Evolutionary conservation across 306 rosid genomes (phyloP).

Genomic region (Rosa persica): DNA sequence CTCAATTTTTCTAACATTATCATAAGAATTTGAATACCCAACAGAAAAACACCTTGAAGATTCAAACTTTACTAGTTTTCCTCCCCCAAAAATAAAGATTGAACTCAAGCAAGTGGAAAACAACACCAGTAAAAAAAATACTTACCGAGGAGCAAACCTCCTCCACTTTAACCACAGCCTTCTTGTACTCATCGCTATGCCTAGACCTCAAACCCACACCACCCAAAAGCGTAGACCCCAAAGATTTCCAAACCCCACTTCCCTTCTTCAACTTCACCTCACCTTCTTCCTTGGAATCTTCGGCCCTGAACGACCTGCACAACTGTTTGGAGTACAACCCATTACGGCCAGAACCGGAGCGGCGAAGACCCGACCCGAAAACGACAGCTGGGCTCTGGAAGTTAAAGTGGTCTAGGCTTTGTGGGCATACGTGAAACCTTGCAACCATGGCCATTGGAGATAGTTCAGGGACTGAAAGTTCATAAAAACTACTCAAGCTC

Average conservation of each 20-base stretch:
- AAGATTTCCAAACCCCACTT: slow-evolving; percentile 66
- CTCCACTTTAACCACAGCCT: slow-evolving; percentile 68
- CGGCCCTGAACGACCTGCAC: slow-evolving; percentile 64
- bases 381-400: slow-evolving; percentile 28
- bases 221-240: slow-evolving; percentile 47
- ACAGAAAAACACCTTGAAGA: neutral
- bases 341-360: slow-evolving; percentile 28
- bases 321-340: slow-evolving; percentile 50
- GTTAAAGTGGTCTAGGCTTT: slow-evolving; percentile 34
- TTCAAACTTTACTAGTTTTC: neutral
- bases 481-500: slow-evolving; percentile 4
- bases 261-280: slow-evolving; percentile 36
- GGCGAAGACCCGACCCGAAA: slow-evolving; percentile 38
- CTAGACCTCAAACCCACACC: slow-evolving; percentile 44
- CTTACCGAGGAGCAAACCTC: slow-evolving; percentile 65
- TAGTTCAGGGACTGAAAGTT: neutral
- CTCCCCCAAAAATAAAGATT: slow-evolving; percentile 2
- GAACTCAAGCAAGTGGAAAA: neutral
- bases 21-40: neutral
- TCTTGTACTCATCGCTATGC: slow-evolving; percentile 55
- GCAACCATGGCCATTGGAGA: slow-evolving; percentile 50
- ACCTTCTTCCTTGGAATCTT: slow-evolving; percentile 45
- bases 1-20: no score
- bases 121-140: neutral
- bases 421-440: slow-evolving; percentile 57